Base-by-base conservation (phyloP, 2,329 filamentous ascomycete genomes). In the Xylariaceae sp. region DNA sequence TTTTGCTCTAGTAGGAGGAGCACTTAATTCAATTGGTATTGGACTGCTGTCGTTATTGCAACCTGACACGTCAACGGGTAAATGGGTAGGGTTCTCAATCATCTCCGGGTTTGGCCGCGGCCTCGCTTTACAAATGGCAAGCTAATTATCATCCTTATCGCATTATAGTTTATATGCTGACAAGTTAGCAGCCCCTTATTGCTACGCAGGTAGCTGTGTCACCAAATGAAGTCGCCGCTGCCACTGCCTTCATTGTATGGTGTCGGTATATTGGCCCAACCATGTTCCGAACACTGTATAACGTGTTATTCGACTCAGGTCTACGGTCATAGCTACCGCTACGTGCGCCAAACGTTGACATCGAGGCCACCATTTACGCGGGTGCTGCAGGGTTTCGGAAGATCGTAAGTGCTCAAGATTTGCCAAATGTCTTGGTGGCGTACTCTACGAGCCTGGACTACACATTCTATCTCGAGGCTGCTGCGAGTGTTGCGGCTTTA, bases 371-470 rank as follows among this genome's bases (percentile, higher is more conserved):
- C 2, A 66, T 79, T 23, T 51, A 53, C 6, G 76, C 75, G 3
- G 78, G 78, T n/a, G 76, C 75, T 3, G 72, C 71, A 1, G 71
- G 63, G 1, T 70, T 79, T 29, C 62, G 69, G 7, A 55, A 60
- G 0, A 60, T 72, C 16, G 66, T 78, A 0, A 41, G 62, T 3
- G 33, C 57, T 3, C 52, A 60, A 3, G 61, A 72, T 36, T 55
- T 79, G 1, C 59, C 63, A 0, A 68, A 68, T 13, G 73, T 77
- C 2, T 53, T 78, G 8, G 37, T 59, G 16, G 72, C 77, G 2
- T 80, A 80, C 51, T 63, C 69, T 1, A 66, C 69, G 18, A 68
- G 68, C 4, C 63, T 74, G n/a, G 65, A 70, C 46, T 55, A 61
- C 2, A 66, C 72, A 0, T 77, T 78, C 42, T 77, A 75, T 53